A percentile compares a stretch with the other conserved stretches of the same genome.
Conservation (phyloP, 169 alveolate genomes). For the Perkinsus olseni region DNA sequence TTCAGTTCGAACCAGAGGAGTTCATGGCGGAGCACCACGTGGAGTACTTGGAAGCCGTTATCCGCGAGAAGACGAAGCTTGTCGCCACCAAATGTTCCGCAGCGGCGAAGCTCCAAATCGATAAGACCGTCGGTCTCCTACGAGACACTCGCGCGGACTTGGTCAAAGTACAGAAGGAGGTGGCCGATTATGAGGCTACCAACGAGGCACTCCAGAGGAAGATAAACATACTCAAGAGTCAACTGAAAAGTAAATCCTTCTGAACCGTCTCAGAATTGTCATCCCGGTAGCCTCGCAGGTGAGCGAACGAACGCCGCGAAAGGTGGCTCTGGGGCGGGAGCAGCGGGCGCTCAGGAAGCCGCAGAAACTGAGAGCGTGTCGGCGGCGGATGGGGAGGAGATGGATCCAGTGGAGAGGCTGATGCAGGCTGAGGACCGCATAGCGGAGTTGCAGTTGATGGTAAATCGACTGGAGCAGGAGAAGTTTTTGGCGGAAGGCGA, state of each 20-base stretch:
- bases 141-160: not conserved
- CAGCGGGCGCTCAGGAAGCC: not conserved
- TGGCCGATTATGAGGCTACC: not conserved
- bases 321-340: not conserved
- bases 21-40: not conserved
- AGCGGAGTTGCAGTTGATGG: not conserved
- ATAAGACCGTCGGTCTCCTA: not conserved
- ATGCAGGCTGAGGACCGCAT: not conserved
- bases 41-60: not conserved
- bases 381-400: not conserved
- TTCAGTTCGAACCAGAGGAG: not conserved
- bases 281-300: no score
- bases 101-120: not conserved
- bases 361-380: not conserved
- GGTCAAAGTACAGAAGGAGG: not conserved
- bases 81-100: not conserved
- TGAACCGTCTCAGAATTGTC: no score
- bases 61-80: not conserved
- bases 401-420: not conserved
- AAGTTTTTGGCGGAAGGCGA: not conserved
- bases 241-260: not conserved
- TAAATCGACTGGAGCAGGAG: not conserved
- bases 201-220: not conserved
- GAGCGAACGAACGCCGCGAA: no score
- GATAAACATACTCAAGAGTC: not conserved